Conservation (phyloP, 805 yeast genomes). For the Ogataea pini region DNA sequence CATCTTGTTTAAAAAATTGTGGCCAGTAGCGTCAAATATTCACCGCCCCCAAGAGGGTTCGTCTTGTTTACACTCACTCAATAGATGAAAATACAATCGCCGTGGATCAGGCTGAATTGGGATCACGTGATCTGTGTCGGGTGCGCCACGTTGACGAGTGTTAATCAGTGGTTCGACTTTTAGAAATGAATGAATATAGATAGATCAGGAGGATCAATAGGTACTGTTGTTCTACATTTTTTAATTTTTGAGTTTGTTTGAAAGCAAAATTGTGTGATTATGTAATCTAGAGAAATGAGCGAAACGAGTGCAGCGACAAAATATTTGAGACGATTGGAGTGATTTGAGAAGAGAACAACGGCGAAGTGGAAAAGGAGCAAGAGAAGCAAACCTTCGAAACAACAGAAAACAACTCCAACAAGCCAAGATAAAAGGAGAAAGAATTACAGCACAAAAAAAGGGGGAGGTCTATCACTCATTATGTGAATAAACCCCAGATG, state of each 20-base stretch:
- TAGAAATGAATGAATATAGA: neutral
- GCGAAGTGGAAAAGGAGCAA: no score
- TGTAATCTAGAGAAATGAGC: neutral
- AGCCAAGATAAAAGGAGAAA: no score
- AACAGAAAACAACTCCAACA: no score
- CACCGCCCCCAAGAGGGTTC: conserved; percentile 4
- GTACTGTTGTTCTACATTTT: neutral
- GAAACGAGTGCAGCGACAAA: no score
- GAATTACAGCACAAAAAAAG: no score
- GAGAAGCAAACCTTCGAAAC: no score
- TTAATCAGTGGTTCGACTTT: neutral
- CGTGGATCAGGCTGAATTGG: neutral
- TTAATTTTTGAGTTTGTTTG: neutral
- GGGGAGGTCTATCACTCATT: no score
- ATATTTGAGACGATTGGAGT: no score
- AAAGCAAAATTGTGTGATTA: neutral
- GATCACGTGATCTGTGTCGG: neutral
- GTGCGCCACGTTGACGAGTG: neutral
- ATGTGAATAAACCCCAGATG: no score
- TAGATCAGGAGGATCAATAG: neutral
- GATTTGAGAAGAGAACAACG: no score
- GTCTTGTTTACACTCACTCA: neutral
- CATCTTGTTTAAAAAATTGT: conserved; percentile 5
- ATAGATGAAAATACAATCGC: neutral
- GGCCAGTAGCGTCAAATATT: neutral